A percentile compares a stretch with the other conserved stretches of the same genome.
Conservation (phyloP, 2,329 filamentous ascomycete genomes). For the Diaporthe aspalathi region DNA sequence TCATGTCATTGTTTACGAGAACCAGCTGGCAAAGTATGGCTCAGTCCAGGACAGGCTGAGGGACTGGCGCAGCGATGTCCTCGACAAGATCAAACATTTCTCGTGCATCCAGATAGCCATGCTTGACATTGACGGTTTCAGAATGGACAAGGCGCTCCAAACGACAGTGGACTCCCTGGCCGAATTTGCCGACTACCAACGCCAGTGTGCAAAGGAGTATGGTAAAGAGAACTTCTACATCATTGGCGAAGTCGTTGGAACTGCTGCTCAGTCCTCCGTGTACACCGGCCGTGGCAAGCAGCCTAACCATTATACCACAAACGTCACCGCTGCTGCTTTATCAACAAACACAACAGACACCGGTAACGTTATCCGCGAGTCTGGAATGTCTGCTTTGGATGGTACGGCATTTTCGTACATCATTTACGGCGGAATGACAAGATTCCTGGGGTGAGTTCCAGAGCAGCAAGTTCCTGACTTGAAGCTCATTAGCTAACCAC, state of each 20-base stretch:
- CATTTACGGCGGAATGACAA: slow-evolving; percentile 68
- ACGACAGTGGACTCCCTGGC: slow-evolving; percentile 71
- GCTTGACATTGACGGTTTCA: slow-evolving; percentile 75
- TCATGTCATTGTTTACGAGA: slow-evolving; percentile 71
- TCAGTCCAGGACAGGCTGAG: slow-evolving; percentile 75
- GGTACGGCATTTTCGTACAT: slow-evolving; percentile 72
- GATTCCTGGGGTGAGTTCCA: slow-evolving; percentile 69
- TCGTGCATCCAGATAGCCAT: slow-evolving; percentile 72
- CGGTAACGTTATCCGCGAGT: slow-evolving; percentile 62
- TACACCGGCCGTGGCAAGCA: slow-evolving; percentile 72
- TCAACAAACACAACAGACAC: slow-evolving; percentile 56
- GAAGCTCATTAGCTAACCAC: neutral
- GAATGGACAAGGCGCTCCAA: slow-evolving; percentile 75
- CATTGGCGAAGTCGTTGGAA: slow-evolving; percentile 72
- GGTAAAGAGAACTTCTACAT: slow-evolving; percentile 74
- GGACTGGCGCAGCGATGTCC: slow-evolving; percentile 70
- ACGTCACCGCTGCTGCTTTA: slow-evolving; percentile 59
- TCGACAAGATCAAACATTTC: slow-evolving; percentile 67
- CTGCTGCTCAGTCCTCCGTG: slow-evolving; percentile 69
- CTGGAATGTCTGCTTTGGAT: slow-evolving; percentile 66
- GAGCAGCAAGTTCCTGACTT: slow-evolving; percentile 36
- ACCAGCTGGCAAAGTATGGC: slow-evolving; percentile 74
- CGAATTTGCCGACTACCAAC: slow-evolving; percentile 66
- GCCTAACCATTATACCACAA: slow-evolving; percentile 61
- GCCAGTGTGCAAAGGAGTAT: slow-evolving; percentile 64